Percentiles rank a stretch among this genome's conserved stretches.
These are phyloP conservation scores for Pseudogymnoascus sp. DNA, from an alignment of 2,329 filamentous ascomycete species.

Conservation along the genomic window DNA sequence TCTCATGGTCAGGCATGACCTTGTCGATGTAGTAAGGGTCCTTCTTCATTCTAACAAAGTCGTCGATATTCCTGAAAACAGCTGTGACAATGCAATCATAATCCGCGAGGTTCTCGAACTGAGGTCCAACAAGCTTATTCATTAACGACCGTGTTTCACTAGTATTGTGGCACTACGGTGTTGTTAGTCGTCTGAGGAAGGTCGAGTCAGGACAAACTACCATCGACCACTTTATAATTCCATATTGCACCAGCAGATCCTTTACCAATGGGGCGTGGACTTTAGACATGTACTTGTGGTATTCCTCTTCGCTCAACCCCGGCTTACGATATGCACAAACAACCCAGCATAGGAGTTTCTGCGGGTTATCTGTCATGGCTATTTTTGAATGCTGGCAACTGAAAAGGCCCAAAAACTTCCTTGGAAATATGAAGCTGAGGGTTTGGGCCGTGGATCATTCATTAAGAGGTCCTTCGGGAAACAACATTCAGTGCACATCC, in stretches of 20 bases:
- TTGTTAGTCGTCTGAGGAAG: not conserved
- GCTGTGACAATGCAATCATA: not conserved
- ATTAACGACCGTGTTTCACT: not conserved
- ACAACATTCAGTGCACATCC: not conserved
- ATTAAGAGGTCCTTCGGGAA: not conserved
- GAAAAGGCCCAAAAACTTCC: not conserved
- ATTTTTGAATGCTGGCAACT: conserved; percentile 11
- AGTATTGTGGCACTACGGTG: not conserved
- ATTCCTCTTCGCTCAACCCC: not conserved
- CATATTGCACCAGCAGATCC: not conserved
- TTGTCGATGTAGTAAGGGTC: not conserved
- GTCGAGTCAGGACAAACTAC: not conserved
- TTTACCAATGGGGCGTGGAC: not conserved
- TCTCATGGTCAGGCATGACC: not conserved
- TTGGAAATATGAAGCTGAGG: not conserved
- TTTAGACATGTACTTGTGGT: not conserved
- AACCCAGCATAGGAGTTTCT: not conserved
- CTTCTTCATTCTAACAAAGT: not conserved
- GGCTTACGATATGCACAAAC: not conserved
- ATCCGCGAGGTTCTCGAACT: not conserved
- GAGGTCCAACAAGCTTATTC: not conserved
- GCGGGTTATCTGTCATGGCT: conserved; percentile 16
- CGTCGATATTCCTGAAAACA: not conserved
- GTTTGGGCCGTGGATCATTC: not conserved
- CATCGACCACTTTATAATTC: not conserved